A percentile compares a stretch with the other conserved stretches of the same genome.
These are phyloP conservation scores for Nothophaeocryptopus gaeumannii DNA, from an alignment of 2,329 filamentous ascomycete species.

Conservation along the genomic window DNA sequence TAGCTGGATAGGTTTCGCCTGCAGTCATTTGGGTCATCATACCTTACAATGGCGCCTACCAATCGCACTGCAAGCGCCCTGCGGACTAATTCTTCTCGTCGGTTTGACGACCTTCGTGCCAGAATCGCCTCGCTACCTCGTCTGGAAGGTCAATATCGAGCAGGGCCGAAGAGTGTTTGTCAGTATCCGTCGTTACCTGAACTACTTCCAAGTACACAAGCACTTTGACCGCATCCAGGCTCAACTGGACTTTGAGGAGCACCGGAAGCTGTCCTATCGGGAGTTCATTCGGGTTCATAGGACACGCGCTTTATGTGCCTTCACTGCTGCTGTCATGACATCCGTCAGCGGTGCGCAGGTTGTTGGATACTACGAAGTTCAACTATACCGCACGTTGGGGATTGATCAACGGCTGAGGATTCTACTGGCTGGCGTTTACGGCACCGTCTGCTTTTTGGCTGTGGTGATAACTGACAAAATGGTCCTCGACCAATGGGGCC, in stretches of 20 bases:
- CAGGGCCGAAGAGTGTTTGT: slow-evolving; percentile 27
- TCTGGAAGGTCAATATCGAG: slow-evolving; percentile 21
- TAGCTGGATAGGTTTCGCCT: slow-evolving; percentile 44
- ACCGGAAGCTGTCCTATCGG: slow-evolving; percentile 35
- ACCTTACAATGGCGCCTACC: slow-evolving; percentile 22
- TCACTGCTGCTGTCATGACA: slow-evolving; percentile 56
- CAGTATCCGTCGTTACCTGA: slow-evolving; percentile 45
- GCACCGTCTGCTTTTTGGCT: slow-evolving; percentile 50
- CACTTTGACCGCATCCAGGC: slow-evolving; percentile 52
- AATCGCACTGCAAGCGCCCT: slow-evolving; percentile 37
- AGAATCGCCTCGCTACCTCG: slow-evolving; percentile 23
- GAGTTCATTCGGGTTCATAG: slow-evolving; percentile 53
- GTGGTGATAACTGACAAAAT: slow-evolving; percentile 52
- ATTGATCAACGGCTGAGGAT: slow-evolving; percentile 51
- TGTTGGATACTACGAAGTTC: slow-evolving; percentile 45
- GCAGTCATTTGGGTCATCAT: slow-evolving; percentile 40
- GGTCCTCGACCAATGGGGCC: slow-evolving; percentile 56
- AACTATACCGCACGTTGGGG: slow-evolving; percentile 53
- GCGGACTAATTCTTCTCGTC: slow-evolving; percentile 44
- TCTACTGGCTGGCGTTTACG: slow-evolving; percentile 53
- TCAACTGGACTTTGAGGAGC: slow-evolving; percentile 45
- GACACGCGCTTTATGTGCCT: slow-evolving; percentile 51
- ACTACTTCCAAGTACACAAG: slow-evolving; percentile 42
- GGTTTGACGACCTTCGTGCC: slow-evolving; percentile 20
- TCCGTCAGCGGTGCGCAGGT: slow-evolving; percentile 56